phyloP scores from a whole-genome alignment of 352 stramenopile genomes.

The Pythium plurisporium region DNA sequence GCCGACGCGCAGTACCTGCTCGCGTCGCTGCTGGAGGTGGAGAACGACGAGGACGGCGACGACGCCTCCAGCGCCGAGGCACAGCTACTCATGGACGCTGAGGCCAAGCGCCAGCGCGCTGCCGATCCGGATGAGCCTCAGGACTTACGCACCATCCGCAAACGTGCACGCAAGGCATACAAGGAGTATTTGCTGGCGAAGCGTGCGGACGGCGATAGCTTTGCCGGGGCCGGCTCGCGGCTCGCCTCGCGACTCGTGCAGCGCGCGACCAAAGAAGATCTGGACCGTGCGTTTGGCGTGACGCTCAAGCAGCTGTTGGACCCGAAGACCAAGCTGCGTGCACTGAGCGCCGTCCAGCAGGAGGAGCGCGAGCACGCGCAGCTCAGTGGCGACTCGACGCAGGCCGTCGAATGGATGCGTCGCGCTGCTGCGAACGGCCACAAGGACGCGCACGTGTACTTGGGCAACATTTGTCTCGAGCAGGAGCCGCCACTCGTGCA shows the following conservation, averaged over 20 bases:
- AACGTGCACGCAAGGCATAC: constrained; percentile 70
- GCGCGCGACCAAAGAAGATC: constrained; percentile 46
- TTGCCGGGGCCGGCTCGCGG: constrained; percentile 3
- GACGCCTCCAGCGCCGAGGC: constrained; percentile 22
- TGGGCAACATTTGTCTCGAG: constrained; percentile 76
- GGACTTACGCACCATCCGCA: constrained; percentile 75
- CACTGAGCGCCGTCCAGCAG: constrained; percentile 28
- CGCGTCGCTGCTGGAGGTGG: constrained; percentile 50
- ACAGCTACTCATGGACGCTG: constrained; percentile 51
- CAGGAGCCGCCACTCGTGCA: constrained; percentile 72
- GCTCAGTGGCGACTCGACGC: constrained; percentile 41
- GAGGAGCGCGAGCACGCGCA: constrained; percentile 27
- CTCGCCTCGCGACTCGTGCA: constrained; percentile 36
- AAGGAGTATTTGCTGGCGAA: constrained; percentile 63
- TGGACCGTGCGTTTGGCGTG: constrained; percentile 70
- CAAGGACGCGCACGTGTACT: constrained; percentile 71
- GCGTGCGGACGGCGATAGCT: constrained; percentile 20
- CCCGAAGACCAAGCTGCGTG: constrained; percentile 43
- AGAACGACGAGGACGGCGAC: constrained; percentile 22
- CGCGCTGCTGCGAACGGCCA: constrained; percentile 70
- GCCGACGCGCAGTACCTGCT: constrained; percentile 74
- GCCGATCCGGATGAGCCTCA: constrained; percentile 39
- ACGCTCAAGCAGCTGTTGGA: constrained; percentile 70
- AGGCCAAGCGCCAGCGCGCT: constrained; percentile 57
- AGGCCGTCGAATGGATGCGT: constrained; percentile 77